Percentiles rank a stretch among this genome's conserved stretches.
These are phyloP conservation scores for Capsella rubella DNA, from an alignment of 441 rosid species.

Conservation along the genomic window DNA sequence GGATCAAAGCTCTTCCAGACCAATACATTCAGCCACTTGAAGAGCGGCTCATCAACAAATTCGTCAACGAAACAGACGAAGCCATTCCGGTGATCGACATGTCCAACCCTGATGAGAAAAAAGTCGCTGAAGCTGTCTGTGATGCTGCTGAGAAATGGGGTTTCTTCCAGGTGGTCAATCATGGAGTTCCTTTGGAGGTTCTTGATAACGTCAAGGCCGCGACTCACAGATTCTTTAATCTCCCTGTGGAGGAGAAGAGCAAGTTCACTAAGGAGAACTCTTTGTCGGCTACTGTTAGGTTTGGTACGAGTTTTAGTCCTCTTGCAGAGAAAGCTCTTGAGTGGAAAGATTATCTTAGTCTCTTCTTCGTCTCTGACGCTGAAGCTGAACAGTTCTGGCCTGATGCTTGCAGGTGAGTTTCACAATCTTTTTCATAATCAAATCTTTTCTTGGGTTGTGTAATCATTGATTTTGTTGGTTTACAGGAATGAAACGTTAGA, in stretches of 20 bases:
- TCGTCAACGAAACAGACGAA: constrained; percentile 44
- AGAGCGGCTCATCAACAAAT: constrained; percentile 46
- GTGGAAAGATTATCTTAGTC: constrained; percentile 58
- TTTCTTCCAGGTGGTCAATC: constrained; percentile 50
- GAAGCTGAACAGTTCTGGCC: constrained; percentile 51
- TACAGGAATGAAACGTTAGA: constrained; percentile 52
- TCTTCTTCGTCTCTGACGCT: constrained; percentile 41
- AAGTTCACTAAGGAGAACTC: constrained; percentile 46
- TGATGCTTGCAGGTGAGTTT: constrained; percentile 47
- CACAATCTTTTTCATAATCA: neutral
- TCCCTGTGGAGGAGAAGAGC: constrained; percentile 52
- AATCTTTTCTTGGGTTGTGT: neutral
- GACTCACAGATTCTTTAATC: constrained; percentile 51
- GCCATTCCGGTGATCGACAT: constrained; percentile 46
- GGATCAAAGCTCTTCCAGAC: constrained; percentile 46
- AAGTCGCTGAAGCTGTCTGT: constrained; percentile 50
- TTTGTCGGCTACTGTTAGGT: constrained; percentile 40
- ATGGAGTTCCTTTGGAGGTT: constrained; percentile 45
- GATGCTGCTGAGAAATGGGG: constrained; percentile 66
- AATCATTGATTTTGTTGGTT: neutral
- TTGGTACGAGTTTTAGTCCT: constrained; percentile 52
- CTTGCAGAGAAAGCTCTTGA: constrained; percentile 49
- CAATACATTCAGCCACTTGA: constrained; percentile 47
- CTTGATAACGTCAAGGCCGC: constrained; percentile 46
- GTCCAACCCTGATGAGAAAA: constrained; percentile 39